Conservation (phyloP, 139 green algal genomes). For the Trebouxia sp. region DNA sequence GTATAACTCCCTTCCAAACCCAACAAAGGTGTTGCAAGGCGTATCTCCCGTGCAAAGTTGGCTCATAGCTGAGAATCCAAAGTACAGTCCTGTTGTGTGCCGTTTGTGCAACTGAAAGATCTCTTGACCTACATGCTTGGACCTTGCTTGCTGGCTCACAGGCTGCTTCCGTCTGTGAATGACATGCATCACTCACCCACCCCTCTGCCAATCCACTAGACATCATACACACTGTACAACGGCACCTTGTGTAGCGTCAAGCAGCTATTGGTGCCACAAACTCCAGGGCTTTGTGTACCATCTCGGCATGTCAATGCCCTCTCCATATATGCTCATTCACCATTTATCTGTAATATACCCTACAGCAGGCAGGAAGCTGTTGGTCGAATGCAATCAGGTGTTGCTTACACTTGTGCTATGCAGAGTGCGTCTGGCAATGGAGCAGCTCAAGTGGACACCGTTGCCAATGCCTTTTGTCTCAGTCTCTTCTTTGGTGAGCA, state of each 20-base stretch:
- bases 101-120: neutral
- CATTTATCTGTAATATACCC: no score
- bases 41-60: no score
- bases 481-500: neutral
- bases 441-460: constrained; percentile 4
- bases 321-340: no score
- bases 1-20: no score
- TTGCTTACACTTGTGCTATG: neutral
- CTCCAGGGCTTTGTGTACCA: neutral
- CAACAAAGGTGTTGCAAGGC: no score
- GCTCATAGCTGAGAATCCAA: no score
- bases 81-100: no score
- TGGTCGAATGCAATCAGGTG: neutral
- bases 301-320: neutral
- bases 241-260: neutral
- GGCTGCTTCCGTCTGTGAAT: neutral
- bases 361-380: neutral
- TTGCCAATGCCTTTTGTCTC: constrained; percentile 6
- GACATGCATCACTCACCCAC: neutral
- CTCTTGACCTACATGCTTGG: neutral
- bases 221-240: neutral
- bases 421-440: constrained; percentile 4
- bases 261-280: neutral
- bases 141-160: neutral
- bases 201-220: neutral